Evolutionary conservation across 352 stramenopile species (phyloP), one percentile per base, ranked within the genome.

Genomic region (Phytopythium boreale): DNA sequence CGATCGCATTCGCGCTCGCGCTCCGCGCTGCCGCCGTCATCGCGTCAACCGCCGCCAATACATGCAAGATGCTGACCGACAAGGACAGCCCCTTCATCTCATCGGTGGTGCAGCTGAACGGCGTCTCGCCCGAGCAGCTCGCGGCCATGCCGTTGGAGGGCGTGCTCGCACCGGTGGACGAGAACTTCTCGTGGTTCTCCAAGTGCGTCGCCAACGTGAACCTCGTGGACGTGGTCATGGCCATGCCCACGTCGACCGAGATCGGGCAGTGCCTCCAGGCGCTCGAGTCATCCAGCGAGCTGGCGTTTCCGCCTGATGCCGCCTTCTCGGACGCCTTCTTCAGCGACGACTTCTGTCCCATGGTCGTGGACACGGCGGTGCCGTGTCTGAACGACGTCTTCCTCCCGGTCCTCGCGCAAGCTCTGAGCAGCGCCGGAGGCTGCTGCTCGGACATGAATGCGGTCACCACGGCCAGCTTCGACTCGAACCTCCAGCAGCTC

Each of bases 161-260:
- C n/a, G 24, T 63, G 19, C 47, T 63, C 12, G 58, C 58, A 2
- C 58, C 58, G 2, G 44, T 63, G 24, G 58, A 63, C 34, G 47
- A 27, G 3, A 46, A 44, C n/a, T 39, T 53, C 31, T 44, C 58
- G 9, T 63, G 58, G 58, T 27, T 63, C 20, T 63, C 58, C 43
- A 63, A 56, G 58, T 63, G 58, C 43, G 31, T 63, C 31, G 58
- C 58, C 27, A 63, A 56, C 34, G 37, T 63, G 22, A 26, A 63
- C 37, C 29, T 63, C 4, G 17, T 15, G 24, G 27, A 50, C 14
- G 27, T 62, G 7, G 43, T 51, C 24, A 29, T 53, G 24, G 24
- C 36, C 24, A 24, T 62, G 39, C 44, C 17, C 1, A 14, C 56
- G 24, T 62, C 56, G 3, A 17, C 8, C 24, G 15, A 31, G 10